Percentiles rank a stretch among this genome's conserved stretches.
These are phyloP conservation scores for Remersonia thermophila DNA, from an alignment of 2,329 filamentous ascomycete species.

Conservation along the genomic window DNA sequence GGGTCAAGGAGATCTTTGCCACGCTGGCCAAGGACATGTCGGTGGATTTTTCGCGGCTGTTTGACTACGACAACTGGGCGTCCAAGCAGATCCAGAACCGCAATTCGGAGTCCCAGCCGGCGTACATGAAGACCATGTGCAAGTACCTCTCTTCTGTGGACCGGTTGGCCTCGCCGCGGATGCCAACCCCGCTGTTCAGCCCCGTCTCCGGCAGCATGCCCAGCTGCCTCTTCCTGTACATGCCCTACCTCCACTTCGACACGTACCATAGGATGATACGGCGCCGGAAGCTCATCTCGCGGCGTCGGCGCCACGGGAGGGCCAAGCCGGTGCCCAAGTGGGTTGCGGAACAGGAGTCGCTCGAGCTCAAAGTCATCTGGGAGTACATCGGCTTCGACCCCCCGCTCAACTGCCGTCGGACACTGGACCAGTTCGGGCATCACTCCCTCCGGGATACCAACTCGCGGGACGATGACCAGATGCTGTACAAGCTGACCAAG, in stretches of 20 bases:
- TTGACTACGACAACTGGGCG: conserved; percentile 30
- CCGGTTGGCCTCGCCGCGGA: conserved; percentile 15
- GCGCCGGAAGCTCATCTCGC: conserved; percentile 41
- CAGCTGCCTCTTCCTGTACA: conserved; percentile 36
- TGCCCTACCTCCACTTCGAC: conserved; percentile 53
- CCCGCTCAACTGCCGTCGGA: conserved; percentile 48
- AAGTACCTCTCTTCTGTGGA: conserved; percentile 24
- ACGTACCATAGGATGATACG: conserved; percentile 46
- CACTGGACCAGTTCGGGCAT: conserved; percentile 52
- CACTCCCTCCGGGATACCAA: conserved; percentile 48
- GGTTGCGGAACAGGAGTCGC: conserved; percentile 40
- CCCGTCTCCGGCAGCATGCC: conserved; percentile 5
- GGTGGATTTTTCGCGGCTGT: conserved; percentile 26
- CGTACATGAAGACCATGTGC: conserved; percentile 28
- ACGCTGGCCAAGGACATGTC: conserved; percentile 33
- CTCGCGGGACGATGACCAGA: conserved; percentile 52
- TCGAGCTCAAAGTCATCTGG: conserved; percentile 51
- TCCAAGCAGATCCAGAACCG: conserved; percentile 29
- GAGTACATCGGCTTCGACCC: conserved; percentile 48
- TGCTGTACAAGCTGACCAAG: conserved; percentile 54
- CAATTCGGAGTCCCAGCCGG: conserved; percentile 27
- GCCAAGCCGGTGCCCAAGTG: conserved; percentile 42
- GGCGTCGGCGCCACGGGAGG: conserved; percentile 40
- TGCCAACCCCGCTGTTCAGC: conserved; percentile 8
- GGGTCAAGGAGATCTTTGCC: conserved; percentile 36